Evolutionary conservation across 2,329 filamentous ascomycete species (phyloP).

Genomic region (Diaporthe ampelina): DNA sequence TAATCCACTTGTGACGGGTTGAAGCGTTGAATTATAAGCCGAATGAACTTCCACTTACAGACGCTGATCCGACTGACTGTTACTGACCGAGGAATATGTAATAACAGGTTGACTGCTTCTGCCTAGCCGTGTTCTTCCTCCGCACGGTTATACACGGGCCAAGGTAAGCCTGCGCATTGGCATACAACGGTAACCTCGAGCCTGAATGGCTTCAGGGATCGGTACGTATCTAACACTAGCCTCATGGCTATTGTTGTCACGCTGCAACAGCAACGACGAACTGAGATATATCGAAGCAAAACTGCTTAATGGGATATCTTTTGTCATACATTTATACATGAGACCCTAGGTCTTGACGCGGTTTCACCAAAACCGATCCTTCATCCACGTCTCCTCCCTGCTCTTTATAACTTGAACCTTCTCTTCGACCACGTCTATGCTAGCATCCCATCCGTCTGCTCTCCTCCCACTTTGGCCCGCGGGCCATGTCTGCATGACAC

Average conservation of each 20-base stretch:
- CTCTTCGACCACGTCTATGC: conserved; percentile 19
- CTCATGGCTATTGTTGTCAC: background rate
- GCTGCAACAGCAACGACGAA: background rate
- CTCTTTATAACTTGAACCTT: background rate
- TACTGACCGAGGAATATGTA: background rate
- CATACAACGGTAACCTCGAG: background rate
- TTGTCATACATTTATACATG: conserved; percentile 42
- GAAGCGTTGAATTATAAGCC: background rate
- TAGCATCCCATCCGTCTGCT: conserved; percentile 25
- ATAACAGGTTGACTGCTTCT: no score
- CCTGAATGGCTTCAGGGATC: background rate
- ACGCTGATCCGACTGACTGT: background rate
- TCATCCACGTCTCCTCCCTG: background rate
- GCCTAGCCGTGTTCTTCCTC: background rate
- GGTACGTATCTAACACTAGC: background rate
- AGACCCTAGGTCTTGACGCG: conserved; percentile 36
- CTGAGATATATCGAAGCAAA: conserved; percentile 2
- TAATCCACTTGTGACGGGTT: background rate
- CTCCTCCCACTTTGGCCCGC: background rate
- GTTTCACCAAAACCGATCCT: conserved; percentile 5
- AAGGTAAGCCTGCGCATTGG: background rate
- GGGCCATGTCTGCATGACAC: background rate
- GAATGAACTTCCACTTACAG: background rate
- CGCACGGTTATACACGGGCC: no score
- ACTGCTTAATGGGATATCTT: conserved; percentile 39